Conservation (phyloP, 495 filamentous ascomycete species). For the Talaromyces ruber region DNA sequence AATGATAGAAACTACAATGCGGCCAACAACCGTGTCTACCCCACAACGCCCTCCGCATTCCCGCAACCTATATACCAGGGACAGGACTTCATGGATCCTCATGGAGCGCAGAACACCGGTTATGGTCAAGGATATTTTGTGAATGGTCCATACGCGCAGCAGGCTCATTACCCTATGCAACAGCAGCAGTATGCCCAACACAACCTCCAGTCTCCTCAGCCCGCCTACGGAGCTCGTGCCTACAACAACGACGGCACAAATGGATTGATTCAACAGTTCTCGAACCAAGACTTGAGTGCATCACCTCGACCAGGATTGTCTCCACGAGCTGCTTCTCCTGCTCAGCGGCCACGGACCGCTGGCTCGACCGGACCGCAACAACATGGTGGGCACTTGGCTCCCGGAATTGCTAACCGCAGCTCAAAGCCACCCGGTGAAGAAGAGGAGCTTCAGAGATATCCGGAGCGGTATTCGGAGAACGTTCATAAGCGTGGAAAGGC, state of each 20-base stretch:
- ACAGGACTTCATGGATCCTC: constrained; percentile 43
- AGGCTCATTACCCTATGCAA: constrained; percentile 46
- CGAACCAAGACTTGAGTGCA: constrained; percentile 86
- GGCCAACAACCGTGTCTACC: constrained; percentile 73
- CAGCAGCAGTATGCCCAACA: constrained; percentile 63
- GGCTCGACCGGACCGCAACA: constrained; percentile 41
- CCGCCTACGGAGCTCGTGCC: constrained; percentile 39
- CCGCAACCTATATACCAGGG: constrained; percentile 78
- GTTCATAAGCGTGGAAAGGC: constrained; percentile 66
- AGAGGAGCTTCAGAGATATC: constrained; percentile 57
- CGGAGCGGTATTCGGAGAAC: constrained; percentile 71
- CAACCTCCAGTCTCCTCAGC: constrained; percentile 41
- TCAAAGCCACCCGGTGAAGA: constrained; percentile 32
- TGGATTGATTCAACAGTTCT: constrained; percentile 90
- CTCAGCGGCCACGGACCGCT: constrained; percentile 69
- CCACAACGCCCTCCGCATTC: constrained; percentile 93
- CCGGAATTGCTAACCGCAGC: constrained; percentile 48
- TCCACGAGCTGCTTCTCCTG: constrained; percentile 60
- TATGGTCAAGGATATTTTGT: constrained; percentile 59
- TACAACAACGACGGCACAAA: constrained; percentile 58
- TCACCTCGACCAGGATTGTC: constrained; percentile 59
- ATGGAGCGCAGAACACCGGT: constrained; percentile 30
- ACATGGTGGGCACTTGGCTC: constrained; percentile 57
- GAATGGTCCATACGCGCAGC: constrained; percentile 47
- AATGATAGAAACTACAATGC: constrained; percentile 57